Base-by-base conservation (phyloP, 768 basidiomycete species). In the Crassisporium funariophilum region DNA sequence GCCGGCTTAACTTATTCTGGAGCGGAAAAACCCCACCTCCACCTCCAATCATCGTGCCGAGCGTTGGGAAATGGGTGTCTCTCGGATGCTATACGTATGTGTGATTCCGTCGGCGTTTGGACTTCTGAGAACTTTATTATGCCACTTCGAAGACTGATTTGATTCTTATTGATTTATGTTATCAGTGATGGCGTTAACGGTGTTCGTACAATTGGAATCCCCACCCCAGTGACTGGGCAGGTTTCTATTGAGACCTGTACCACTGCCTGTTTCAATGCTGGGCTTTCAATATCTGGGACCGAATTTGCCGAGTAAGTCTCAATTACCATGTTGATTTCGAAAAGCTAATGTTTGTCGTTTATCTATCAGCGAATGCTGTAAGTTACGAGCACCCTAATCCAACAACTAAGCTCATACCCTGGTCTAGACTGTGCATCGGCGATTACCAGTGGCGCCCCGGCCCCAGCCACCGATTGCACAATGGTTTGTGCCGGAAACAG, bases 1-100 rank as follows among this genome's bases (percentile, higher is more conserved):
- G 70, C 59, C 76, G 74, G 20, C 70, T 88, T 11, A 83, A 82
- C 54, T 61, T 88, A 4, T 89, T 81, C 65, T 81, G 75, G 76
- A 85, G 75, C 52, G 85, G 86, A 13, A 63, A 64, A 22, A 44
- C 69, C 10, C 81, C 86, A 20, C 80, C 87, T 11, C 53, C 80
- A 0, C 63, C 76, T 11, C 86, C 88, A 0, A 52, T 67, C 13
- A 79, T 77, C 17, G 73, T 77, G 0, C 68, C 75, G 4, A 77
- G 62, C 38, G 75, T 84, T 22, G 86, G 84, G 4, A 68, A 76
- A 21, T 90, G 88, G 87, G 60, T 67, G 5, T 83, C 81, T 0
- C 74, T 89, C 22, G 88, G 88, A n/a, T 91, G 88, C 61, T 88
- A 78, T 68, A 83, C 69, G 87, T 85, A 56, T 49, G 58, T 58